These are phyloP conservation scores for Selenicereus undatus DNA, from an alignment of 148 eudicot genomes.

Conservation along the genomic window DNA sequence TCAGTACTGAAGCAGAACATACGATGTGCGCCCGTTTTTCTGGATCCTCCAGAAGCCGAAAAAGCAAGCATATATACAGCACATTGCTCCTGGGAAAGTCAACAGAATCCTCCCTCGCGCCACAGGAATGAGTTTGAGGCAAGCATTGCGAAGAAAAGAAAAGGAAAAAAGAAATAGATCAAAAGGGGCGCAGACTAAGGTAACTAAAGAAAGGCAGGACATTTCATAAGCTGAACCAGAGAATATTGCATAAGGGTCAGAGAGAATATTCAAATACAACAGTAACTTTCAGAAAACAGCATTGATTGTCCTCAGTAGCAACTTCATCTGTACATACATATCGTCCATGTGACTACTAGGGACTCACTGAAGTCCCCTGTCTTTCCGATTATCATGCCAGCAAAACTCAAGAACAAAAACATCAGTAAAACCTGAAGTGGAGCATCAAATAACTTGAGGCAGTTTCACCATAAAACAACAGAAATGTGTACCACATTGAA, in stretches of 20 bases:
- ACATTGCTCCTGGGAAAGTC: conserved; percentile 13
- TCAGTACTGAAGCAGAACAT: not conserved
- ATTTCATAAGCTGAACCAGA: not conserved
- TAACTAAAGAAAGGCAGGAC: conserved; percentile 4
- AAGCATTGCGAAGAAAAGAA: conserved; percentile 4
- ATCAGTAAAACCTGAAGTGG: not conserved
- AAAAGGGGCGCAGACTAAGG: conserved; percentile 14
- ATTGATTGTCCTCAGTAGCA: conserved; percentile 6
- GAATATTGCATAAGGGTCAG: not conserved
- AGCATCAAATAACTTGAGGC: not conserved
- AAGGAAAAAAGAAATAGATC: conserved; percentile 14
- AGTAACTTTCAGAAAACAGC: conserved; percentile 6
- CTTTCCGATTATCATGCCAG: conserved; percentile 3
- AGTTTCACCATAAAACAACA: conserved; percentile 1
- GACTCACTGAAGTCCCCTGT: not conserved
- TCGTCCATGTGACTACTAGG: not conserved
- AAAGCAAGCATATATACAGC: conserved; percentile 2
- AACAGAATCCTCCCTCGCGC: conserved; percentile 10
- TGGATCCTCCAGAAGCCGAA: conserved; percentile 4
- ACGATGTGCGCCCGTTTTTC: not conserved
- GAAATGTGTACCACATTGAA: conserved; percentile 1
- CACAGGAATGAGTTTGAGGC: conserved; percentile 1
- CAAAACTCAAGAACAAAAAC: conserved; percentile 8
- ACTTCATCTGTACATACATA: conserved; percentile 12
- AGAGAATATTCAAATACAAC: not conserved